These are phyloP conservation scores for Cordyceps cateniannulata DNA, from an alignment of 2,329 filamentous ascomycete genomes.

Conservation along the genomic window DNA sequence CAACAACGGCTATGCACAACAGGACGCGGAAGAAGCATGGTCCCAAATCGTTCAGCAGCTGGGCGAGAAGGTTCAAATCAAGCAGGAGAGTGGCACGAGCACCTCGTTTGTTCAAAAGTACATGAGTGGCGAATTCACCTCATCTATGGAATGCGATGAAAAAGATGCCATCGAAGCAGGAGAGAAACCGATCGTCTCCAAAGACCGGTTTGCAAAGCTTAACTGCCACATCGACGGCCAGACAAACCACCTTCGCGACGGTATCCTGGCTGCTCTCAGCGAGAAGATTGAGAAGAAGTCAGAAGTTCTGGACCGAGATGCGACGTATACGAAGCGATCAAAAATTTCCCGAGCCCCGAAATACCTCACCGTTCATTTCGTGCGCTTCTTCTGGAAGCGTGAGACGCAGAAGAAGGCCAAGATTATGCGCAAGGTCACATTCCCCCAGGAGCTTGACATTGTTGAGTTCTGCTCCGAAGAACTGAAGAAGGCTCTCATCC, in stretches of 20 bases:
- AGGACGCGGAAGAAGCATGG: conserved; percentile 98
- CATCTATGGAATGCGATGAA: conserved; percentile 78
- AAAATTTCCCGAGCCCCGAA: conserved; percentile 85
- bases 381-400: conserved; percentile 96
- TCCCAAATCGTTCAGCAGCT: conserved; percentile 87
- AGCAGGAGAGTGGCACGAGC: conserved; percentile 44
- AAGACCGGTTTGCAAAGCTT: conserved; percentile 81
- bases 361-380: conserved; percentile 94
- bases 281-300: conserved; percentile 92
- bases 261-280: conserved; percentile 71
- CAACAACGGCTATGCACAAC: conserved; percentile 84
- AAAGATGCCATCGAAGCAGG: conserved; percentile 65
- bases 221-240: conserved; percentile 88
- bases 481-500: conserved; percentile 72
- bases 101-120: conserved; percentile 83
- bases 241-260: conserved; percentile 87
- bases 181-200: conserved; percentile 60
- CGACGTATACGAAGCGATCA: conserved; percentile 84
- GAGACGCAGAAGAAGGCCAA: conserved; percentile 98
- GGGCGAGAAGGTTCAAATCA: conserved; percentile 67
- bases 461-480: conserved; percentile 95
- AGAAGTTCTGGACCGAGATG: conserved; percentile 67
- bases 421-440: conserved; percentile 98
- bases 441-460: conserved; percentile 86
- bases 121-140: conserved; percentile 76